A percentile compares a stretch with the other conserved stretches of the same genome.
Evolutionary conservation across 306 rosid genomes (phyloP).

Genomic region (Cucurbita ficifolia): DNA sequence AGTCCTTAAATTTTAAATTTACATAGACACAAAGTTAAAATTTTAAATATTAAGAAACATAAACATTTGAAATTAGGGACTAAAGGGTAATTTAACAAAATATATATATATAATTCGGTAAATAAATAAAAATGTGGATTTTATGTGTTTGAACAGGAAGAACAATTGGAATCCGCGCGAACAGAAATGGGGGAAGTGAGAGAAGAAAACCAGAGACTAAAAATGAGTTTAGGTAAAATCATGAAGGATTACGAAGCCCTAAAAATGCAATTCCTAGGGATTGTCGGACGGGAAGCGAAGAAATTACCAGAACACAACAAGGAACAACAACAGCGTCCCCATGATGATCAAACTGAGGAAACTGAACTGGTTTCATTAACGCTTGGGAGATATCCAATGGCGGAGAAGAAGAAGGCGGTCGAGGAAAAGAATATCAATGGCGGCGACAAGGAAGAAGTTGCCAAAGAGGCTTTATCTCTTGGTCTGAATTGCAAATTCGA

Average conservation of each 20-base stretch:
- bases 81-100: no score
- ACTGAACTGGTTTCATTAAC: conserved; percentile 39
- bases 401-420: neutral
- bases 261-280: conserved; percentile 16
- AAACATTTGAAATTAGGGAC: no score
- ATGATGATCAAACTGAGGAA: neutral
- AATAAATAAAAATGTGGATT: neutral
- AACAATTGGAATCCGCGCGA: conserved; percentile 19
- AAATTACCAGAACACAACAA: neutral
- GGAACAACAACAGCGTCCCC: neutral
- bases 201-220: conserved; percentile 40
- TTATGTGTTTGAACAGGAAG: conserved; percentile 8
- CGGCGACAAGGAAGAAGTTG: neutral
- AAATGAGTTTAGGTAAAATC: conserved; percentile 12
- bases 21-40: no score
- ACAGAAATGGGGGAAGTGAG: conserved; percentile 34
- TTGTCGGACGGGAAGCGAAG: conserved; percentile 16
- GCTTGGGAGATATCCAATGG: conserved; percentile 29
- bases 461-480: conserved; percentile 22
- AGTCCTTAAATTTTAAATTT: no score
- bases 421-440: neutral
- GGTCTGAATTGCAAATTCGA: conserved; percentile 27
- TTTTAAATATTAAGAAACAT: no score
- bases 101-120: no score
- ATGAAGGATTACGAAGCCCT: conserved; percentile 29